phyloP scores from a whole-genome alignment of 1,284 basidiomycete genomes.

The Tilletia caries region DNA sequence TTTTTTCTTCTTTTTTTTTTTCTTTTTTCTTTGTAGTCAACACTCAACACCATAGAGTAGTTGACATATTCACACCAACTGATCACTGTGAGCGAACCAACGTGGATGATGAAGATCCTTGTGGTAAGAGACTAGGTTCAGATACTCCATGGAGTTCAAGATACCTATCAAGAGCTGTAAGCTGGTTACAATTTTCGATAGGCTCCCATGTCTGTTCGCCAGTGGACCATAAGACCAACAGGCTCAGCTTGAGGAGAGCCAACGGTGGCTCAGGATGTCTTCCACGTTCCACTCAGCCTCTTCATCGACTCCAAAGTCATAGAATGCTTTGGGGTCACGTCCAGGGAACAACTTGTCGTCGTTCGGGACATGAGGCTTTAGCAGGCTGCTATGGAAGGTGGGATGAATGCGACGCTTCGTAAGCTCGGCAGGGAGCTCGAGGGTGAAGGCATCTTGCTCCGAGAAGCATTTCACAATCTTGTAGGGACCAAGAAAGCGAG shows the following conservation, averaged over 20 bases:
- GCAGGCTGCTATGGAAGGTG: neutral
- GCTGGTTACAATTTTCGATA: neutral
- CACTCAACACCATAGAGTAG: too few species aligned
- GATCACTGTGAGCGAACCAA: too few species aligned
- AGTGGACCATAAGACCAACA: neutral
- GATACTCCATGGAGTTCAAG: neutral
- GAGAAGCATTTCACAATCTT: neutral
- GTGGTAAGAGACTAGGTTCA: neutral
- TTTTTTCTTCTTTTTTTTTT: too few species aligned
- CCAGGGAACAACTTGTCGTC: constrained; percentile 7
- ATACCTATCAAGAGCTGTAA: neutral
- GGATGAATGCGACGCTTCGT: neutral
- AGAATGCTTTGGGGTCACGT: constrained; percentile 9
- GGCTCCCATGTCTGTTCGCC: constrained; percentile 2
- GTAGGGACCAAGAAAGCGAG: neutral
- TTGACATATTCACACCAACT: too few species aligned
- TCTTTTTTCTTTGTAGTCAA: too few species aligned
- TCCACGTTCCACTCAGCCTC: neutral
- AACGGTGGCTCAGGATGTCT: neutral
- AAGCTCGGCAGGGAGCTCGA: neutral
- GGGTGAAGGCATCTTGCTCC: constrained; percentile 1
- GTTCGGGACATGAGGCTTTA: neutral
- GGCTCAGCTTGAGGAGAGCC: neutral
- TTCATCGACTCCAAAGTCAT: neutral
- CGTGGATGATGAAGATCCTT: neutral